These are phyloP conservation scores for Tricholoma terreum DNA, from an alignment of 768 basidiomycete species.

Conservation along the genomic window DNA sequence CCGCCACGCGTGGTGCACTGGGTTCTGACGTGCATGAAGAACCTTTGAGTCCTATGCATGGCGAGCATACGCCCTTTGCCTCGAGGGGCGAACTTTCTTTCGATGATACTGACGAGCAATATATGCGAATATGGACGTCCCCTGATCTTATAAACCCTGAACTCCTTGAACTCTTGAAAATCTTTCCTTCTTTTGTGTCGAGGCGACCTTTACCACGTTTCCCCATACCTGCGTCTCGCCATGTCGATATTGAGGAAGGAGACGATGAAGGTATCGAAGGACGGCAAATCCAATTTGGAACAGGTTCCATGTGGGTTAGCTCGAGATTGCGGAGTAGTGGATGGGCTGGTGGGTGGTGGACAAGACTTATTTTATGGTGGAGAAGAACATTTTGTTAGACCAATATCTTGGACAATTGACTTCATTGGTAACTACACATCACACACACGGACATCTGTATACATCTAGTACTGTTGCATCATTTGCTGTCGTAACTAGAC, in stretches of 20 bases:
- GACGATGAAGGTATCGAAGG: slow-evolving; percentile 52
- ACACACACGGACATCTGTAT: slow-evolving; percentile 14
- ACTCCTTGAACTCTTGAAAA: slow-evolving; percentile 56
- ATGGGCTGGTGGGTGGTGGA: slow-evolving; percentile 81
- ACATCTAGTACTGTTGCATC: slow-evolving; percentile 17
- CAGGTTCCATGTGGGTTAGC: slow-evolving; percentile 83
- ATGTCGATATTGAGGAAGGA: slow-evolving; percentile 67
- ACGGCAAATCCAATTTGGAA: slow-evolving; percentile 67
- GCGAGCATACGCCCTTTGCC: slow-evolving; percentile 33
- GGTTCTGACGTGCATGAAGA: slow-evolving; percentile 38
- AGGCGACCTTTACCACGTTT: slow-evolving; percentile 73
- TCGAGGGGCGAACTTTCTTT: slow-evolving; percentile 29
- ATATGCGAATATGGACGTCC: slow-evolving; percentile 76
- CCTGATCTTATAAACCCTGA: slow-evolving; percentile 81
- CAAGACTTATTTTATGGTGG: slow-evolving; percentile 76
- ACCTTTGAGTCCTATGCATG: slow-evolving; percentile 35
- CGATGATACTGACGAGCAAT: slow-evolving; percentile 39
- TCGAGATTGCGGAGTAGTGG: slow-evolving; percentile 53
- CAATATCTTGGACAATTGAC: slow-evolving; percentile 9
- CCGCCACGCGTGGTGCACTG: slow-evolving; percentile 28
- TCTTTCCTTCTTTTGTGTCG: slow-evolving; percentile 79
- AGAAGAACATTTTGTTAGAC: slow-evolving; percentile 69
- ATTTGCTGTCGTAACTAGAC: slow-evolving; percentile 7
- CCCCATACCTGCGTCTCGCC: slow-evolving; percentile 38
- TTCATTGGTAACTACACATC: neutral